These are phyloP conservation scores for Plasmodium gaboni DNA, from an alignment of 169 alveolate genomes.

Conservation along the genomic window DNA sequence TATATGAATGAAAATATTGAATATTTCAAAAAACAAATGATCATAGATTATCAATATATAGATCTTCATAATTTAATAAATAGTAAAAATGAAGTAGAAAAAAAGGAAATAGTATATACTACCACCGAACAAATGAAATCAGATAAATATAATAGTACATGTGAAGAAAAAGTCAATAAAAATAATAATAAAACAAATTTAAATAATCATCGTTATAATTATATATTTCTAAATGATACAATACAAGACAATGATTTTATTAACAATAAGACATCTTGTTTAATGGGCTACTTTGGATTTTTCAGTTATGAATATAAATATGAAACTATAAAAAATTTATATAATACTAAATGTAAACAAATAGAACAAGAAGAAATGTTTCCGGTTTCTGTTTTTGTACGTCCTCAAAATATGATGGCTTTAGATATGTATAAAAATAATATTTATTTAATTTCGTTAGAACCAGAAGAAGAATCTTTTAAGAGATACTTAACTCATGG, in stretches of 20 bases:
- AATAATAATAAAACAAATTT: background rate
- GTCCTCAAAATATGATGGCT: constrained; percentile 38
- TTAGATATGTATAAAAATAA: constrained; percentile 19
- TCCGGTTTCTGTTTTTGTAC: constrained; percentile 42
- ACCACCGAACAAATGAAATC: too few relatives aligned
- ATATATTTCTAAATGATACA: background rate
- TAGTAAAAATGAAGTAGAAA: background rate
- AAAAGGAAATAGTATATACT: background rate
- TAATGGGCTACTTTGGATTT: constrained; percentile 77
- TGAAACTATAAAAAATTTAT: constrained; percentile 45
- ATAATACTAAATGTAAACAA: constrained; percentile 12
- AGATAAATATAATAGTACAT: too few relatives aligned
- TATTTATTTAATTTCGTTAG: constrained; percentile 30
- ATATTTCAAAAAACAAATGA: background rate
- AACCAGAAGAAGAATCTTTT: constrained; percentile 6
- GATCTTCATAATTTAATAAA: background rate
- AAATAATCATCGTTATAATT: background rate
- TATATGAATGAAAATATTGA: constrained; percentile 38
- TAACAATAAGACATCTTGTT: constrained; percentile 21
- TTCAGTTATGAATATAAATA: constrained; percentile 78
- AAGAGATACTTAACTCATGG: background rate
- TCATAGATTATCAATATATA: constrained; percentile 10
- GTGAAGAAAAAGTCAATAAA: background rate
- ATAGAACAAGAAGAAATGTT: background rate
- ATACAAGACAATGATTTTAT: constrained; percentile 35